Base-by-base conservation (phyloP, 805 yeast genomes). In the Priceomyces carsonii region DNA sequence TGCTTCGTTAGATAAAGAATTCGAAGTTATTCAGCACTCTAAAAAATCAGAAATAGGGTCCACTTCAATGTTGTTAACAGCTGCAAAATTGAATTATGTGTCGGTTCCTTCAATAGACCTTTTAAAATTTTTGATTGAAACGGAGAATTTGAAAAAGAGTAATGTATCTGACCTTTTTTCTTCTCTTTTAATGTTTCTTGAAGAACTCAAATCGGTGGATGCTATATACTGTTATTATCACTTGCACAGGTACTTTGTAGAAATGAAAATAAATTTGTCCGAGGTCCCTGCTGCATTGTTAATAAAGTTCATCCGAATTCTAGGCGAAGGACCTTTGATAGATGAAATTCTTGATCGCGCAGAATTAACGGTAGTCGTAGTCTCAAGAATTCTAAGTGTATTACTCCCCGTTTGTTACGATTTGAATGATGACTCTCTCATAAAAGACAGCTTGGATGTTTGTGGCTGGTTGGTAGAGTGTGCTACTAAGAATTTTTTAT, bases 391-490 rank as follows among this genome's bases (percentile, higher is more conserved):
- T 1, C 42, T 71, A 17, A 16, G 29, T 0, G 19, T 43, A 1
- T 50, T 66, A 26, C 39, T 56, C 3, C 48, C 45, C 1, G 30
- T 44, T 0, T 62, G 77, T 65, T 27, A 62, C 1, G 23, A 32
- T 1, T 36, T 33, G 4, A 21, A 31, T 0, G 47, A 53, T 6
- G 50, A 43, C 1, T 50, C 48, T 2, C 47, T 73, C 6, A 43
- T 51, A 13, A 61, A 61, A 3, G 82, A 77, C 32, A 67, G 70
- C 28, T 49, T 47, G 23, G 84, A 79, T 43, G 65, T 80, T 13
- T 58, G 67, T 25, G 51, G 58, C 1, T 80, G 77, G 70, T 40
- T 78, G 6, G 26, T 62, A 3, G 46, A 55, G 12, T 57, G 79
- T 31, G 65, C 67, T 3, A 56, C 60, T 1, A 73, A 66, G 20